Conservation (phyloP, 2,329 filamentous ascomycete species). For the Stromatinia cepivora region DNA sequence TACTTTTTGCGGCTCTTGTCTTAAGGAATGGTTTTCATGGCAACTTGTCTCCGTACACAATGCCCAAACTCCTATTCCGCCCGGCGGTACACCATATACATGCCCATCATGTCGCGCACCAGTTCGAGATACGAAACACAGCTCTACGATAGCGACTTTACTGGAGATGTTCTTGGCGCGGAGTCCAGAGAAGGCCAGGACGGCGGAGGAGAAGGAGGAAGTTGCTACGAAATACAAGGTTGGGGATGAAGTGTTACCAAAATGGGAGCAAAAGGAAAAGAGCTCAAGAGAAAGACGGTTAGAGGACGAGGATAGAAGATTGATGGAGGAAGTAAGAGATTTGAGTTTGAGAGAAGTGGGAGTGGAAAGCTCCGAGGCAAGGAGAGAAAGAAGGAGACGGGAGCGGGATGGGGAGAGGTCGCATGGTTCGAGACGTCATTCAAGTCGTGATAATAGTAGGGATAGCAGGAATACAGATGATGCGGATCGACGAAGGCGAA, state of each 20-base stretch:
- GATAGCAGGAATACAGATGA: constrained; percentile 36
- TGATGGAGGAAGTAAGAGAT: constrained; percentile 38
- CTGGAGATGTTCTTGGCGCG: constrained; percentile 83
- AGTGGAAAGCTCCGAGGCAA: constrained; percentile 43
- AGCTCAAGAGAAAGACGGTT: constrained; percentile 54
- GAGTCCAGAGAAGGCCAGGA: constrained; percentile 73
- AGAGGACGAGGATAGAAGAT: constrained; percentile 45
- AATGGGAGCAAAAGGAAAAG: constrained; percentile 52
- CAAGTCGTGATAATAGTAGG: constrained; percentile 42
- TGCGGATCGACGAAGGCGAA: constrained; percentile 38
- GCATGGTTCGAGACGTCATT: constrained; percentile 31
- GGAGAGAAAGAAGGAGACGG: constrained; percentile 38
- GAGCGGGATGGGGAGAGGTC: constrained; percentile 34
- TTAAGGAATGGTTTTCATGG: constrained; percentile 94
- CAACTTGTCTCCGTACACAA: constrained; percentile 49
- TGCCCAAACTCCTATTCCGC: constrained; percentile 32
- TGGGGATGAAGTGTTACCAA: constrained; percentile 77
- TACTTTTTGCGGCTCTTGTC: constrained; percentile 91
- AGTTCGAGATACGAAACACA: constrained; percentile 84
- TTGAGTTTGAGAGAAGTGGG: constrained; percentile 61
- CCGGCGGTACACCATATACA: constrained; percentile 59
- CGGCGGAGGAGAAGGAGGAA: constrained; percentile 71
- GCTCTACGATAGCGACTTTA: constrained; percentile 86
- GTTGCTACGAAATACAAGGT: constrained; percentile 74
- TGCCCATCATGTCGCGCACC: constrained; percentile 89